Evolutionary conservation across 140 eudicot species (phyloP), one percentile per base, ranked within the genome.

Genomic region (Bidens hawaiensis): DNA sequence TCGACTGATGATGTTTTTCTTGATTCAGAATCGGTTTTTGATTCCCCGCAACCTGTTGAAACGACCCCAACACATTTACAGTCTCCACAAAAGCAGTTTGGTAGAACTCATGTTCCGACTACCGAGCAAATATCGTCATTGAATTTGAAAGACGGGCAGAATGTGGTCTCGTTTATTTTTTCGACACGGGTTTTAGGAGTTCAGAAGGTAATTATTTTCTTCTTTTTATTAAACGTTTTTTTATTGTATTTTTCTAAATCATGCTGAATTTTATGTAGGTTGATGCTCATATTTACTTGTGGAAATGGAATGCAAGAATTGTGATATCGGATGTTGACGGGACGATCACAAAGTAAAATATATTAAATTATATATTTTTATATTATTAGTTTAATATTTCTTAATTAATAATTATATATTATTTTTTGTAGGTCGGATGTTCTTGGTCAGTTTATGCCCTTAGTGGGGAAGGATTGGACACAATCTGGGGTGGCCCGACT

Each of bases 291-390:
- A 93, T 93, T 43, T 93, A 93, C 81, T 67, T 85, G 82, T 93
- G 99, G 99, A 85, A 85, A 81, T 93, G 95, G 95, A 93, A 93
- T 67, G 84, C 99, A 23, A 76, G 89, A 36, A 93, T 93, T 53
- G 99, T 93, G 43, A 93, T 93, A 46, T 93, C 99, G 6, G 99
- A 93, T 65, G 99, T 93, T 46, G 99, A 93, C 67, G 99, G 99
- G 69, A 93, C 99, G 15, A 93, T 93, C 33, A 93, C 99, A 69
- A 93, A 88, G 99, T 93, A 79, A 81, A 85, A 52, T 40, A 2
- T 62, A 12, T 43, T 19, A 0, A 33, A 15, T 0, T 43, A 5
- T 33, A 28, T 28, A 10, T 17, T 18, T n/a, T 42, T 57, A 19
- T 57, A n/a, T 13, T 6, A 7, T 10, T 42, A 8, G 12, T 40